Conservation (phyloP, 352 stramenopile species). For the Globisporangium orthogonon region DNA sequence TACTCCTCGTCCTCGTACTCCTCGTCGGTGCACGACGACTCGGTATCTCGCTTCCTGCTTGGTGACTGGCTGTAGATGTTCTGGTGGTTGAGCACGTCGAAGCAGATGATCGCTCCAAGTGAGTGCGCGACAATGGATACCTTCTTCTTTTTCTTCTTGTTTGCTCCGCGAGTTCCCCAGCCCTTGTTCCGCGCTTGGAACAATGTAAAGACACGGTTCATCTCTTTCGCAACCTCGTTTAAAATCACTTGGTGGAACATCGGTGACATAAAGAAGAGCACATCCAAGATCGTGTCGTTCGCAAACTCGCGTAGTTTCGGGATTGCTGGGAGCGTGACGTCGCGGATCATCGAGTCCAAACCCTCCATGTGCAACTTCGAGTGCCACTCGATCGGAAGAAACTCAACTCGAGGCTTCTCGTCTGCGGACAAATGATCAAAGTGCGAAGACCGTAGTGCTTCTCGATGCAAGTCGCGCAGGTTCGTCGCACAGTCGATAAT, state of each 20-base stretch:
- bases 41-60: constrained; percentile 15
- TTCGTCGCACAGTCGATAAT: constrained; percentile 80
- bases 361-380: constrained; percentile 81
- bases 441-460: constrained; percentile 58
- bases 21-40: constrained; percentile 11
- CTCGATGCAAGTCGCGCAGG: constrained; percentile 54
- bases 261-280: constrained; percentile 91
- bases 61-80: constrained; percentile 30
- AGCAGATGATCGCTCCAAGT: constrained; percentile 89
- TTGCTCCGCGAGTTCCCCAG: constrained; percentile 22
- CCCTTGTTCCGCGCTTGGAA: constrained; percentile 62
- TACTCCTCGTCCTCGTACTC: constrained; percentile 25
- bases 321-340: constrained; percentile 81
- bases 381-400: constrained; percentile 84
- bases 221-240: constrained; percentile 87
- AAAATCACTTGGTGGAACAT: constrained; percentile 90
- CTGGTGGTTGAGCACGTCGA: constrained; percentile 87
- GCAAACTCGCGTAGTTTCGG: constrained; percentile 89
- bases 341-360: constrained; percentile 58
- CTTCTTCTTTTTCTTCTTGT: constrained; percentile 40
- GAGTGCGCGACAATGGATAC: constrained; percentile 87
- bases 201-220: constrained; percentile 84
- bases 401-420: constrained; percentile 48
- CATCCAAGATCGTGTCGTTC: constrained; percentile 91
- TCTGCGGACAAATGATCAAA: constrained; percentile 45